Evolutionary conservation across 2,329 filamentous ascomycete species (phyloP), one percentile per base, ranked within the genome.

Genomic region (Sclerotinia minor): DNA sequence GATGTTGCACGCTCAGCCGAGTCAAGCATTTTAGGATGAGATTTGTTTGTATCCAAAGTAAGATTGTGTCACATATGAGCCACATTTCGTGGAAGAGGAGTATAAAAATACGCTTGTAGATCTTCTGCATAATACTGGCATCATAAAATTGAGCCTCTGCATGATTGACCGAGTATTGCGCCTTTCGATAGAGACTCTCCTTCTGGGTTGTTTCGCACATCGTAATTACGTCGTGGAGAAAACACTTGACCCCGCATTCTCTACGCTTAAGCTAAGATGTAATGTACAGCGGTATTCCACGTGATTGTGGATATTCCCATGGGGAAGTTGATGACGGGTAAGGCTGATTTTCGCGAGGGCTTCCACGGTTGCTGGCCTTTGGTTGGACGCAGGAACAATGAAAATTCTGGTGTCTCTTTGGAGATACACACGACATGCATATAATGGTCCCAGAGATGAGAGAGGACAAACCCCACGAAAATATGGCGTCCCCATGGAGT

Each of bases 321-420:
- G n/a, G 21, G 38, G 32, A 17, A 44, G 5, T 64, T 41, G 35
- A 38, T 49, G 53, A 38, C 64, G 64, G 44, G 64, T 66, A 66
- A 66, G 64, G 64, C 64, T 66, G 64, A 66, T 44, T 49, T 32
- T 66, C 32, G 64, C 54, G 54, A 66, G 24, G n/a, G 50, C 11
- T 41, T 60, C 45, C 64, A 58, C 35, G 44, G 24, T 32, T 59
- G 21, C 54, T 32, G 54, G 64, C 24, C 45, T 60, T 60, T 66
- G 29, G 44, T 50, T 47, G 44, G 49, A 66, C 54, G 64, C 64
- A 60, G 64, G 54, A 66, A 66, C 64, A 60, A 38, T 60, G 35
- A 15, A 54, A 54, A 32, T n/a, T 44, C 21, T 44, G 44, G 24
- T 24, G 19, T 60, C n/a, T 38, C 44, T 66, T 65, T 29, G 13